Evolutionary conservation across 805 yeast species (phyloP).

Genomic region (Deakozyma indianensis): DNA sequence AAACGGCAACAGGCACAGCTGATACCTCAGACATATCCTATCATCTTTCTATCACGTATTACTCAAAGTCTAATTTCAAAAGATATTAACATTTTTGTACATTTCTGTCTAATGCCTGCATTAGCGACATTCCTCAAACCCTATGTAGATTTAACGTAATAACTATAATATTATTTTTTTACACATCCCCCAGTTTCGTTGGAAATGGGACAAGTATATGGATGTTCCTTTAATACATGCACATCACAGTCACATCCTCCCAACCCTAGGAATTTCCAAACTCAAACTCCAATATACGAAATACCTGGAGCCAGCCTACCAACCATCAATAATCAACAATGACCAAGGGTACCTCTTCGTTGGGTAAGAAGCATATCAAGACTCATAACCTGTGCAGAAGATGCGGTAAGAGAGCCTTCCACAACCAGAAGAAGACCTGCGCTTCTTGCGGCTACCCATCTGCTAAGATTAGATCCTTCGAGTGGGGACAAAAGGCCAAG

Average conservation of each 20-base stretch:
- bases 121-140: too few relatives aligned
- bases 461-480: constrained; percentile 83
- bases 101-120: too few relatives aligned
- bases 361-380: constrained; percentile 99
- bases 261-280: constrained; percentile 1
- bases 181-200: too few relatives aligned
- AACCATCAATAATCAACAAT: constrained; percentile 24
- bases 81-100: too few relatives aligned
- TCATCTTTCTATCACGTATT: too few relatives aligned
- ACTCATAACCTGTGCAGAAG: constrained; percentile 86
- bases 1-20: too few relatives aligned
- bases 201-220: too few relatives aligned
- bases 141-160: too few relatives aligned
- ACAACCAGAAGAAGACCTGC: constrained; percentile 98
- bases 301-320: not conserved
- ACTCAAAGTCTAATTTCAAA: too few relatives aligned
- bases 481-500: constrained; percentile 99
- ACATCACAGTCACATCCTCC: constrained; percentile 9
- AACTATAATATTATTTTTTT: too few relatives aligned
- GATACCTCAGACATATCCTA: too few relatives aligned
- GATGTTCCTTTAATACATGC: too few relatives aligned
- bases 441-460: constrained; percentile 99
- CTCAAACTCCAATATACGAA: not conserved
- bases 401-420: constrained; percentile 99
- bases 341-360: constrained; percentile 94